These are phyloP conservation scores for Wickerhamomyces bovis DNA, from an alignment of 805 yeast genomes.

Conservation along the genomic window DNA sequence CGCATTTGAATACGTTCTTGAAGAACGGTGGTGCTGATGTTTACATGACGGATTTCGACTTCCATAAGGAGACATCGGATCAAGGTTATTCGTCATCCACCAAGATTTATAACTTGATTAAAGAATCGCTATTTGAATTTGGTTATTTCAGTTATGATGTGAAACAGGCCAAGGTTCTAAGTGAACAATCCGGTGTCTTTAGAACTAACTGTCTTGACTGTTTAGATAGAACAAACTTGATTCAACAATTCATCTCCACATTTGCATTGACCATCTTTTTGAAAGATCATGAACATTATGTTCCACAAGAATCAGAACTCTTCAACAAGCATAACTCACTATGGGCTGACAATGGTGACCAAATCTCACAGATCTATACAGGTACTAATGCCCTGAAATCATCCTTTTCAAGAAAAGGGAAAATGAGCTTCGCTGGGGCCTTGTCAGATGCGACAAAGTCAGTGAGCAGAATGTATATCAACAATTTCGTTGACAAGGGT, in stretches of 20 bases:
- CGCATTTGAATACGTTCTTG: conserved; percentile 41
- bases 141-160: conserved; percentile 80
- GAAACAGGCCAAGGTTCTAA: conserved; percentile 42
- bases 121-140: conserved; percentile 64
- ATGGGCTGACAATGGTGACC: conserved; percentile 99
- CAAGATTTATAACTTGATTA: conserved; percentile 56
- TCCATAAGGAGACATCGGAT: conserved; percentile 87
- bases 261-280: conserved; percentile 57
- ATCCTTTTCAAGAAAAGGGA: conserved; percentile 89
- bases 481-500: conserved; percentile 88
- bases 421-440: conserved; percentile 95
- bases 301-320: conserved; percentile 44
- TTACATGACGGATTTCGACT: conserved; percentile 79
- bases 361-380: conserved; percentile 89
- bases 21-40: conserved; percentile 34
- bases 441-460: conserved; percentile 96
- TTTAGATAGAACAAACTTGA: conserved; percentile 86
- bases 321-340: conserved; percentile 72
- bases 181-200: conserved; percentile 86
- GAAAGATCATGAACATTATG: conserved; percentile 32
- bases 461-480: conserved; percentile 90
- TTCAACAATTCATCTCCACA: conserved; percentile 76
- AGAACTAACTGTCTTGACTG: conserved; percentile 94
- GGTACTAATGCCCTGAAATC: conserved; percentile 97
- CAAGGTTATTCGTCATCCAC: conserved; percentile 85